Evolutionary conservation across 2,329 filamentous ascomycete genomes (phyloP).

Genomic region (Fusarium pininemorale): DNA sequence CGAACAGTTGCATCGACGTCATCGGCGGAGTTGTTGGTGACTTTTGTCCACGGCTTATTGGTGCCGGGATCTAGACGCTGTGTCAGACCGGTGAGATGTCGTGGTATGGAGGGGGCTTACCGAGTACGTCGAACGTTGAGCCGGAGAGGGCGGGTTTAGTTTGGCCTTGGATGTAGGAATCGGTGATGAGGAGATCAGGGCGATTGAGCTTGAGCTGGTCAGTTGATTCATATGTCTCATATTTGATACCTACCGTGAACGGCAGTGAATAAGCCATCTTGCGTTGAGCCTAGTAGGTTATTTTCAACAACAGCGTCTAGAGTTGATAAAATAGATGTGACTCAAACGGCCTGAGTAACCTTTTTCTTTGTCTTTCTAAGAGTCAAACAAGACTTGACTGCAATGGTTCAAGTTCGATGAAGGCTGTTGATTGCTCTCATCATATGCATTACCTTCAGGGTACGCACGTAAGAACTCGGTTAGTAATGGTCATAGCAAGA

Average conservation of each 20-base stretch:
- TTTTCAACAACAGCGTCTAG: rapidly evolving
- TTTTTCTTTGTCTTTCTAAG: neutral
- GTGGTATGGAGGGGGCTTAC: neutral
- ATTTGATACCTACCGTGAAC: neutral
- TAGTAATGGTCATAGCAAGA: neutral
- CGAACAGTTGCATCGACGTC: slow-evolving; percentile 44
- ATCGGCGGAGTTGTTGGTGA: neutral
- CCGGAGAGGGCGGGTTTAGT: neutral
- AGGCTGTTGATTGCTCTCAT: neutral
- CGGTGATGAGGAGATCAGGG: neutral
- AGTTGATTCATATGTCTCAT: rapidly evolving
- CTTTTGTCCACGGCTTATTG: neutral
- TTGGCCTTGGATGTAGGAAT: neutral
- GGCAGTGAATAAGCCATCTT: neutral
- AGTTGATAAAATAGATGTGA: neutral
- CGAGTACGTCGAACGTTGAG: slow-evolving; percentile 2
- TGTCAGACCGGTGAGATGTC: neutral
- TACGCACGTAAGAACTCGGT: neutral
- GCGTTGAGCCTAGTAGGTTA: rapidly evolving
- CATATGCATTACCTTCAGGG: neutral
- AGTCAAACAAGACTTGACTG: neutral
- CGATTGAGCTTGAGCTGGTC: neutral
- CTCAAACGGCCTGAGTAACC: no score
- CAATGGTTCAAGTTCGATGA: neutral
- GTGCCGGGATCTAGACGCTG: neutral